phyloP scores from a whole-genome alignment of 768 basidiomycete species.

The Imleria badia region DNA sequence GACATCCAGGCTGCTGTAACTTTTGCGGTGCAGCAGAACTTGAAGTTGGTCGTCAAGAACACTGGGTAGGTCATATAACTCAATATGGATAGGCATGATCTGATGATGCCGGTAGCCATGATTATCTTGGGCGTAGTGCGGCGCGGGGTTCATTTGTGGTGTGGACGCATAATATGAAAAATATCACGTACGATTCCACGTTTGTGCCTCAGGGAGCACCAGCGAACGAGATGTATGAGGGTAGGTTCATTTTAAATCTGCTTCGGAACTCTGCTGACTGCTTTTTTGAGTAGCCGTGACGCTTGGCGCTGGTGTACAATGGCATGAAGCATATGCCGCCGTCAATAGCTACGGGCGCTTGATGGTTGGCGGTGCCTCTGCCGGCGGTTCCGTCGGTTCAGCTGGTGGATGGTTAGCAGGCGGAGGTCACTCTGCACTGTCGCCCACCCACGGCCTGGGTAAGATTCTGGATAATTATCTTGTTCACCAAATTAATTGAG shows the following conservation, averaged over 20 bases:
- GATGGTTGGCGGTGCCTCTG: conserved; percentile 49
- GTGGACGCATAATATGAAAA: conserved; percentile 45
- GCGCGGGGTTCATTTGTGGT: conserved; percentile 40
- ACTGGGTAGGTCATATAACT: conserved; percentile 21
- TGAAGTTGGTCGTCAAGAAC: conserved; percentile 29
- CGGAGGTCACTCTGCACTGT: conserved; percentile 46
- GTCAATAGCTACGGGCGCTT: conserved; percentile 38
- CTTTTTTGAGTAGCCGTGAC: conserved; percentile 31
- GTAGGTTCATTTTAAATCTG: conserved; percentile 7
- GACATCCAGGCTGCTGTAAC: conserved; percentile 28
- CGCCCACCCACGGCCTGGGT: conserved; percentile 46
- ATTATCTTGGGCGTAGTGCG: conserved; percentile 42
- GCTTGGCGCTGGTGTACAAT: conserved; percentile 47
- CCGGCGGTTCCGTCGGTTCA: conserved; percentile 44
- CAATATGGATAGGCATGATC: background rate
- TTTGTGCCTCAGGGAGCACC: conserved; percentile 36
- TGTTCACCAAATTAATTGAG: background rate
- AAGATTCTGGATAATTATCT: background rate
- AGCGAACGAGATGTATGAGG: conserved; percentile 17
- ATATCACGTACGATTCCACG: conserved; percentile 33
- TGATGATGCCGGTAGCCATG: conserved; percentile 29
- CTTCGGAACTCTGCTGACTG: background rate
- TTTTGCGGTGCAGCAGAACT: conserved; percentile 21
- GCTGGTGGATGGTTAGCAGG: conserved; percentile 52
- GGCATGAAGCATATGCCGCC: conserved; percentile 44